A percentile compares a stretch with the other conserved stretches of the same genome.
phyloP scores from a whole-genome alignment of 2,329 filamentous ascomycete genomes.

The Chaetomiaceae sp. region DNA sequence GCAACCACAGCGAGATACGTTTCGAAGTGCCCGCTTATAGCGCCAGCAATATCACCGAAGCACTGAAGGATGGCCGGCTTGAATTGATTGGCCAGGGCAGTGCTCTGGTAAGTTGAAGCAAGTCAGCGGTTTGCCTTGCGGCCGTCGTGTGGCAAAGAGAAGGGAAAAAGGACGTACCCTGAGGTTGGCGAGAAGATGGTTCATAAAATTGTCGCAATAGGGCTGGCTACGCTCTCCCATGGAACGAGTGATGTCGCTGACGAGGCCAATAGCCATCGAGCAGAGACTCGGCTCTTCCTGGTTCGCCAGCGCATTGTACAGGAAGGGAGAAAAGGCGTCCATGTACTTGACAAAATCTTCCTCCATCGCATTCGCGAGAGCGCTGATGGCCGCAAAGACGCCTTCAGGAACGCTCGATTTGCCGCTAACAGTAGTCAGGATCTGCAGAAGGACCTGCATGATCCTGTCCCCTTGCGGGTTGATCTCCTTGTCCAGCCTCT shows the following conservation, averaged over 20 bases:
- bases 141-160: conserved; percentile 6
- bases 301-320: conserved; percentile 91
- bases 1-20: conserved; percentile 89
- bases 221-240: conserved; percentile 86
- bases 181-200: conserved; percentile 88
- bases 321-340: conserved; percentile 86
- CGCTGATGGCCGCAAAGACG: conserved; percentile 84
- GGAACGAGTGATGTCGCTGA: conserved; percentile 92
- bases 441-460: conserved; percentile 80
- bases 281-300: conserved; percentile 92
- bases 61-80: conserved; percentile 97
- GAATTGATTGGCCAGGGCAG: conserved; percentile 86
- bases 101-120: conserved; percentile 50
- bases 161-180: conserved; percentile 48
- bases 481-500: conserved; percentile 86
- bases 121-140: conserved; percentile 3
- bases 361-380: conserved; percentile 85
- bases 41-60: conserved; percentile 94
- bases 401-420: conserved; percentile 95
- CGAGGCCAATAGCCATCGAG: conserved; percentile 94
- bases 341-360: conserved; percentile 96
- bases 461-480: conserved; percentile 85
- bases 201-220: conserved; percentile 97
- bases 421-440: conserved; percentile 67
- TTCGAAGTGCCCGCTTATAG: conserved; percentile 87